A percentile compares a stretch with the other conserved stretches of the same genome.
Conservation (phyloP, 495 filamentous ascomycete species). For the Gamarada debralockiae region DNA sequence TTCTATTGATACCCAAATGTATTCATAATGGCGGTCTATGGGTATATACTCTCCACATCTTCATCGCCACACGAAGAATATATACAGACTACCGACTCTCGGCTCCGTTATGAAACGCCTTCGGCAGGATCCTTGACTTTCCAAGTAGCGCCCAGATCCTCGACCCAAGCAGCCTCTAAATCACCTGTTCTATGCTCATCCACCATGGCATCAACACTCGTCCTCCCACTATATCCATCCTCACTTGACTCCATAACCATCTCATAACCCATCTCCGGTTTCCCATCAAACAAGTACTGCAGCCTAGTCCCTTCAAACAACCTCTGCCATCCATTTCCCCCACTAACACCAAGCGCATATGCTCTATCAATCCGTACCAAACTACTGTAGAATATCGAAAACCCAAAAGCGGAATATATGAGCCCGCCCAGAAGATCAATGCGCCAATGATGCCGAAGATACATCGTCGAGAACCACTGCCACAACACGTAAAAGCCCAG, state of each 20-base stretch:
- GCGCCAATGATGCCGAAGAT: constrained; percentile 91
- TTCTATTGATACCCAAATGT: too few relatives aligned
- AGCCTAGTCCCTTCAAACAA: constrained; percentile 6
- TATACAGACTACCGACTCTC: too few relatives aligned
- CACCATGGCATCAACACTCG: not conserved
- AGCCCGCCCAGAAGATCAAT: constrained; percentile 79
- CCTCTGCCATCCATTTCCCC: constrained; percentile 12
- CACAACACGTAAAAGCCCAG: constrained; percentile 79
- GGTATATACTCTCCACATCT: not conserved
- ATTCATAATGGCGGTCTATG: too few relatives aligned
- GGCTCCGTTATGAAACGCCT: too few relatives aligned
- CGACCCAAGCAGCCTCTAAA: not conserved
- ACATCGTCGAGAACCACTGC: constrained; percentile 97
- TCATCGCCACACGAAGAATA: not conserved
- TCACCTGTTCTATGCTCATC: not conserved
- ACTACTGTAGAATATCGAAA: constrained; percentile 16
- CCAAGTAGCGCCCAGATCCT: constrained; percentile 1
- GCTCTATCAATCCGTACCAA: constrained; percentile 8
- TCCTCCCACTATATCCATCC: not conserved
- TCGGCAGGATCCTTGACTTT: not conserved
- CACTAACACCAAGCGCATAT: constrained; percentile 9
- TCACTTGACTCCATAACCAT: not conserved
- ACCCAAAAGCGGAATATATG: constrained; percentile 13
- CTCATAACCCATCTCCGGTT: constrained; percentile 6
- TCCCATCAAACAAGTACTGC: constrained; percentile 8